Percentiles rank a stretch among this genome's conserved stretches.
phyloP scores from a whole-genome alignment of 208 protist genomes.

The Endotrypanum monterogeii region DNA sequence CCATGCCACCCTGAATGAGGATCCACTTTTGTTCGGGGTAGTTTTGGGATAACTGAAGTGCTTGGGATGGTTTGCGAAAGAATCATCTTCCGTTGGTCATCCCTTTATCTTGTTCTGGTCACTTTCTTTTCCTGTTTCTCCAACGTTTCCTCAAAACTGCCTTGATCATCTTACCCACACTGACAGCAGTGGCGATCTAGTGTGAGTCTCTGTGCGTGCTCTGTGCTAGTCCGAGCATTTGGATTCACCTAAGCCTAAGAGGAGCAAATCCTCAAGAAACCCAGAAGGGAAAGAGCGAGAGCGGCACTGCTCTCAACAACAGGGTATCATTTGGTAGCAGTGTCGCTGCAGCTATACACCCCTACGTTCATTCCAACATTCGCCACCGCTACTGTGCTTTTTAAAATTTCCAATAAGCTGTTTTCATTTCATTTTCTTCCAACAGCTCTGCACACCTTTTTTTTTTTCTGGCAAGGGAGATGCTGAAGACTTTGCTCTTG shows the following conservation, averaged over 20 bases:
- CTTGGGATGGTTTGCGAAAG: background rate
- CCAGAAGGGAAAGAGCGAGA: background rate
- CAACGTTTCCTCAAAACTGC: background rate
- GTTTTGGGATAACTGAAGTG: background rate
- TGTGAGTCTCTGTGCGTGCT: background rate
- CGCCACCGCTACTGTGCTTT: background rate
- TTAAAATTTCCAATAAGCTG: background rate
- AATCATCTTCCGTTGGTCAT: background rate
- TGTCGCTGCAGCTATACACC: background rate
- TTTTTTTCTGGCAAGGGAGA: no score
- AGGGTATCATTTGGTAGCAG: background rate
- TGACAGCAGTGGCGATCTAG: background rate
- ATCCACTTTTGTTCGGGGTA: no score
- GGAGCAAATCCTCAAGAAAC: background rate
- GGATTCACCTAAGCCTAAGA: background rate
- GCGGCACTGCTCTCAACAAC: background rate
- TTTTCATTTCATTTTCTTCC: background rate
- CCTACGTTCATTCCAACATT: no score
- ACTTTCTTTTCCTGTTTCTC: background rate
- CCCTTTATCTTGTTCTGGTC: background rate
- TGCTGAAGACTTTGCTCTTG: slow-evolving; percentile 2
- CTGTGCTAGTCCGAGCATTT: background rate
- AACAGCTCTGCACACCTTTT: background rate
- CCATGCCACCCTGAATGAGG: no score
- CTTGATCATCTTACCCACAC: background rate